A percentile compares a stretch with the other conserved stretches of the same genome.
Conservation (phyloP, 768 basidiomycete species). For the Collybiopsis confluens region DNA sequence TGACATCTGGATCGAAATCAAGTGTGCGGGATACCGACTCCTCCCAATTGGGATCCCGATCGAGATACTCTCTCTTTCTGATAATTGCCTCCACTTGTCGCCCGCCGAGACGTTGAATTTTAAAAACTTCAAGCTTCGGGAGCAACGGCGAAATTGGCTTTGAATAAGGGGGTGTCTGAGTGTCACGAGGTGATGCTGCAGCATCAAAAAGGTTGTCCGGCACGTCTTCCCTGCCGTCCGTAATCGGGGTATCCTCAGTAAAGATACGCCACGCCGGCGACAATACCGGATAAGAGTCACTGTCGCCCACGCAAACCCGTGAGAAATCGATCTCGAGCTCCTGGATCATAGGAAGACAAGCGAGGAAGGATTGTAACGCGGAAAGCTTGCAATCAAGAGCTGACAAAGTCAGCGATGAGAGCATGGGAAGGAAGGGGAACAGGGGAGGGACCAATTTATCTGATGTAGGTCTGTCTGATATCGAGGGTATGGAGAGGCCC, state of each 20-base stretch:
- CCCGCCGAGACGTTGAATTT: slow-evolving; percentile 4
- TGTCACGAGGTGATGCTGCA: neutral
- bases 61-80: slow-evolving; percentile 1
- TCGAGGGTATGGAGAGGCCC: slow-evolving; percentile 1
- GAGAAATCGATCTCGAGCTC: slow-evolving; percentile 7
- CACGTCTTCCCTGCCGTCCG: neutral
- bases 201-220: neutral
- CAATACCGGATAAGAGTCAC: neutral
- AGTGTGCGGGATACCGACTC: neutral
- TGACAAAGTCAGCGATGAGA: slow-evolving; percentile 2
- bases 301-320: neutral
- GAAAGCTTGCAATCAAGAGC: slow-evolving; percentile 5
- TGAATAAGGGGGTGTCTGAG: too few relatives aligned
- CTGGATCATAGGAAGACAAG: neutral
- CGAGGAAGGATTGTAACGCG: neutral
- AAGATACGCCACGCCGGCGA: slow-evolving; percentile 1
- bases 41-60: neutral
- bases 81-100: slow-evolving; percentile 2
- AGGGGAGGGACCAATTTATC: neutral
- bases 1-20: neutral
- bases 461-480: neutral
- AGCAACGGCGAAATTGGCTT: neutral
- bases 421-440: neutral
- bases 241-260: neutral
- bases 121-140: slow-evolving; percentile 3